A percentile compares a stretch with the other conserved stretches of the same genome.
These are phyloP conservation scores for Aspergillus ustus DNA, from an alignment of 2,329 filamentous ascomycete genomes.

Conservation along the genomic window DNA sequence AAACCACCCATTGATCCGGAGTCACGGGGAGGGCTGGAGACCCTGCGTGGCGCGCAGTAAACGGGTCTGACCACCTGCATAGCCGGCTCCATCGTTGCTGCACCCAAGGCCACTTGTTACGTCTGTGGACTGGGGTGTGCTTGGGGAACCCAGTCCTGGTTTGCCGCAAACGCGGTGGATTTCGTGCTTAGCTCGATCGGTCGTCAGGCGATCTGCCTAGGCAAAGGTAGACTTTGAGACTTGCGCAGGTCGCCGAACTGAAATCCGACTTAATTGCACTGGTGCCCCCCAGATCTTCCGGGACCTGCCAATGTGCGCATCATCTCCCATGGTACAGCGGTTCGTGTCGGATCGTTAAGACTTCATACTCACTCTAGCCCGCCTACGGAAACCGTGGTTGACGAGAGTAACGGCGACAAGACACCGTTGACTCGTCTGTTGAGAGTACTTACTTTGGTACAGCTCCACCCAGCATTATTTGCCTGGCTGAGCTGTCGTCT, in stretches of 20 bases:
- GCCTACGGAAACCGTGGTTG: conserved; percentile 39
- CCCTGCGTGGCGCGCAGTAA: conserved; percentile 29
- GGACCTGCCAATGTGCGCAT: conserved; percentile 38
- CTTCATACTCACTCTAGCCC: conserved; percentile 32
- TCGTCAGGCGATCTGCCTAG: conserved; percentile 27
- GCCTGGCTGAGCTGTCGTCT: conserved; percentile 26
- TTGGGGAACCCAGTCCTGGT: conserved; percentile 30
- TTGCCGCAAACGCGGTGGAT: conserved; percentile 34
- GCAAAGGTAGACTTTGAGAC: conserved; percentile 29
- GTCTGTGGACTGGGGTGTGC: conserved; percentile 29
- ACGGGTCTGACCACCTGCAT: conserved; percentile 42
- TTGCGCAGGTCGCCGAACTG: conserved; percentile 32
- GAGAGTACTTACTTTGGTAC: conserved; percentile 23
- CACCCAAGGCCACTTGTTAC: conserved; percentile 31
- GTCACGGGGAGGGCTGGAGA: conserved; percentile 28
- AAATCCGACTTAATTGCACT: conserved; percentile 22
- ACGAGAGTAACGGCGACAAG: conserved; percentile 22
- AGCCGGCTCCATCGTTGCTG: conserved; percentile 37
- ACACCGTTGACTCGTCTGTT: conserved; percentile 15
- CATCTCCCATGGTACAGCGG: conserved; percentile 32
- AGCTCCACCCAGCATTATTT: conserved; percentile 27
- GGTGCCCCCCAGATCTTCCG: conserved; percentile 15
- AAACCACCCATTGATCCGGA: conserved; percentile 28
- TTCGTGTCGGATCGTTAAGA: conserved; percentile 38
- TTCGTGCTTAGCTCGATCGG: conserved; percentile 30